Percentiles rank a stretch among this genome's conserved stretches.
phyloP scores from a whole-genome alignment of 2,329 filamentous ascomycete genomes.

The Aureobasidium sp. region DNA sequence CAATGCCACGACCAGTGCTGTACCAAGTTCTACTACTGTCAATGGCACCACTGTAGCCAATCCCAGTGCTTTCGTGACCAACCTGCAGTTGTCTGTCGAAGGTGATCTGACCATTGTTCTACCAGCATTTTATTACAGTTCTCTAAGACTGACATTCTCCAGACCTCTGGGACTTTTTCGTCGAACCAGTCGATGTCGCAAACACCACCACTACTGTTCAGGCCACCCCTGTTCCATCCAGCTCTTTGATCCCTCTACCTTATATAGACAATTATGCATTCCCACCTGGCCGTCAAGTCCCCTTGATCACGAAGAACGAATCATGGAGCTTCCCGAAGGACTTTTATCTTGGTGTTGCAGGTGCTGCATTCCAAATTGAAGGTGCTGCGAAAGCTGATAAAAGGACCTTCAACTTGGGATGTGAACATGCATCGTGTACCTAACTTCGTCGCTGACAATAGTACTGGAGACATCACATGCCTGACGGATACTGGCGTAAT shows the following conservation, averaged over 20 bases:
- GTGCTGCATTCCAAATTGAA: slow-evolving; percentile 28
- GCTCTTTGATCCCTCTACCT: slow-evolving; percentile 27
- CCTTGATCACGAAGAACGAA: slow-evolving; percentile 23
- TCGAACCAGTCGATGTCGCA: slow-evolving; percentile 23
- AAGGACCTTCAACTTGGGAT: slow-evolving; percentile 24
- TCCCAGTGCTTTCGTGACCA: slow-evolving; percentile 18
- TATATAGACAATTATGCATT: slow-evolving; percentile 25
- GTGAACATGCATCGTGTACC: slow-evolving; percentile 28
- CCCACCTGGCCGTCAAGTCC: slow-evolving; percentile 25
- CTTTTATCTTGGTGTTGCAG: slow-evolving; percentile 34
- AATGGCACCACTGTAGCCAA: slow-evolving; percentile 18
- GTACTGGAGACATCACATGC: slow-evolving; percentile 36
- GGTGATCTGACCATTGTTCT: neutral
- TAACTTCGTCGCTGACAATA: slow-evolving; percentile 26
- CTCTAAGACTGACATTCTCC: neutral
- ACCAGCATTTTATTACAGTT: neutral
- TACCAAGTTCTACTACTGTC: slow-evolving; percentile 14
- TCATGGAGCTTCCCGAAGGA: slow-evolving; percentile 21
- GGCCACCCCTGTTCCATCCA: slow-evolving; percentile 29
- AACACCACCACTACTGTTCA: slow-evolving; percentile 24
- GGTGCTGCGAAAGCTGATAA: slow-evolving; percentile 25
- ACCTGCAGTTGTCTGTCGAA: slow-evolving; percentile 20
- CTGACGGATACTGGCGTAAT: slow-evolving; percentile 15
- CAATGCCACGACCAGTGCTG: neutral
- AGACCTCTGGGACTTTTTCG: slow-evolving; percentile 26